Evolutionary conservation across 108 stramenopile genomes (phyloP).

Genomic region (Cyclostephanos tholiformis): DNA sequence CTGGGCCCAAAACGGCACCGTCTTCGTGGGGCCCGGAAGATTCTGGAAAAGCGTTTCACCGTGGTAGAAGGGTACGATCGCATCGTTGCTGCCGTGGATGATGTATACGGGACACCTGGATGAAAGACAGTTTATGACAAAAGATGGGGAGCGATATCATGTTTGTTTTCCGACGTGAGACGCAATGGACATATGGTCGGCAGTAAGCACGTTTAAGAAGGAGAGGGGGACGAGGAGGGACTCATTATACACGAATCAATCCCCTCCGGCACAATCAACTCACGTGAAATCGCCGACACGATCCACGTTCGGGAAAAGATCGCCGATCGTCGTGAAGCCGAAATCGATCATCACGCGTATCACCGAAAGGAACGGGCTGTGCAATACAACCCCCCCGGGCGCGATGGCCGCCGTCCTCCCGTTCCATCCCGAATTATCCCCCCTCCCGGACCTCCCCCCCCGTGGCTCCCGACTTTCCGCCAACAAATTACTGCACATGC

Average conservation of each 20-base stretch:
- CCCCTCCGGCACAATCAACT: no score
- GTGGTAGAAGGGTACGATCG: slow-evolving; percentile 81
- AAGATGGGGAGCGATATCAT: no score
- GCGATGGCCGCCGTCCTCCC: background rate
- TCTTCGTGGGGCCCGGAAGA: slow-evolving; percentile 57
- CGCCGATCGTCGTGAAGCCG: slow-evolving; percentile 76
- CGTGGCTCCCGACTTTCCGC: slow-evolving; percentile 4
- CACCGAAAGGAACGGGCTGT: slow-evolving; percentile 60
- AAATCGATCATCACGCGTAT: slow-evolving; percentile 81
- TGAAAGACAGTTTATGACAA: background rate
- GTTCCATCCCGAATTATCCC: no score
- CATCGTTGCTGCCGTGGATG: slow-evolving; percentile 75
- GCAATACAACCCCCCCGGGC: slow-evolving; percentile 65
- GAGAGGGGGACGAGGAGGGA: no score
- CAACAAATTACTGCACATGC: background rate
- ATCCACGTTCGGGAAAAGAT: slow-evolving; percentile 85
- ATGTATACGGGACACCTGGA: slow-evolving; percentile 68
- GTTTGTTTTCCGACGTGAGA: no score
- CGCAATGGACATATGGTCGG: no score
- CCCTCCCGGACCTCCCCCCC: no score
- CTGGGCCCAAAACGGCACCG: slow-evolving; percentile 77
- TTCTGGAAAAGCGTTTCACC: slow-evolving; percentile 62
- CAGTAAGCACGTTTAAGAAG: no score
- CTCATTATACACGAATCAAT: no score
- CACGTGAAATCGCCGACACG: slow-evolving; percentile 49